Base-by-base conservation (phyloP, 768 basidiomycete species). In the Termitomyces sp. region DNA sequence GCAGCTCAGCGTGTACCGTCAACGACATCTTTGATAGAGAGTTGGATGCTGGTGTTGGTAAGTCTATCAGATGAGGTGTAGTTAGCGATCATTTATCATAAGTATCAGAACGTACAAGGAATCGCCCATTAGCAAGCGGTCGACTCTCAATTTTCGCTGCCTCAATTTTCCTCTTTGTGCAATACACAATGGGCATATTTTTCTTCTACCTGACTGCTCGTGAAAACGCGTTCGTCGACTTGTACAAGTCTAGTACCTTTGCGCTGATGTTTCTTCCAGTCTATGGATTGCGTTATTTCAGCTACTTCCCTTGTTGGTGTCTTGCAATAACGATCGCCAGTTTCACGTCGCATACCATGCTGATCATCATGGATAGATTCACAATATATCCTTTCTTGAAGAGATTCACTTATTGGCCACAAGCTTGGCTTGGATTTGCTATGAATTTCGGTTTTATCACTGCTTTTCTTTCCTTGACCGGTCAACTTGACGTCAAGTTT, bases 371-470 rank as follows among this genome's bases (percentile, higher is more conserved):
- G 16, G 8, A 33, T 47, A 79, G 77, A 40, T 76, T 76, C 60
- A 72, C 73, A 8, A 67, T 80, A 52, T 82, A 81, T 66, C 84
- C 84, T 13, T 72, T 85, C 8, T 71, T 84, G 55, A 86, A 86
- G 64, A 75, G 83, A 8, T 68, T 78, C 41, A 85, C 83, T 0
- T 70, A 83, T 61, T 86, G 83, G 83, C 84, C 84, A 0, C 84
- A 86, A 63, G 82, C 82, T 0, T 84, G 81, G 82, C 77, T 86
- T 1, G 83, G 83, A 28, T 71, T 84, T 56, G 79, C 80, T 8
- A 82, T 84, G 79, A 83, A 81, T 61, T 82, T 82, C 56, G 79
- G 82, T 13, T 73, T 81, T 59, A 68, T 79, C 38, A 79, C 80
- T 3, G 75, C 79, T 0, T 84, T 80, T 81, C 66, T 78, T 12